A percentile compares a stretch with the other conserved stretches of the same genome.
Evolutionary conservation across 2,329 filamentous ascomycete species (phyloP).

Genomic region (Herpotrichia juniperi): DNA sequence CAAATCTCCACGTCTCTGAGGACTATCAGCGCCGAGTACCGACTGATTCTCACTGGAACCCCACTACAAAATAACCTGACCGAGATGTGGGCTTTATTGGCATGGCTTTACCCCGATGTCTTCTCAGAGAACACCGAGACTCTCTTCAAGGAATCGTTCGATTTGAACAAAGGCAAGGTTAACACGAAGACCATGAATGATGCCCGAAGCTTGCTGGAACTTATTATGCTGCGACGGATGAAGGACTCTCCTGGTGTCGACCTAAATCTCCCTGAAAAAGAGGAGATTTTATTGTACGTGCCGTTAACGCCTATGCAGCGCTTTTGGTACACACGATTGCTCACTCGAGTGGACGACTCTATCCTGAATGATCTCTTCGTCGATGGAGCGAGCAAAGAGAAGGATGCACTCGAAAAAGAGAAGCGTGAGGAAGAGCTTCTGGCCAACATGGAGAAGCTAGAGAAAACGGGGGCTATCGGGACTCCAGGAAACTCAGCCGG

Average conservation of each 20-base stretch:
- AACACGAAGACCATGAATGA: constrained; percentile 60
- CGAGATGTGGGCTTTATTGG: constrained; percentile 64
- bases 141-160: constrained; percentile 62
- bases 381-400: constrained; percentile 53
- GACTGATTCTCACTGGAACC: constrained; percentile 60
- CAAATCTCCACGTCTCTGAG: constrained; percentile 52
- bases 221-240: constrained; percentile 65
- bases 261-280: constrained; percentile 62
- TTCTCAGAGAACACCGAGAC: constrained; percentile 58
- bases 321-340: constrained; percentile 63
- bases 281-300: constrained; percentile 62
- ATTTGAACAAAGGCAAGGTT: constrained; percentile 60
- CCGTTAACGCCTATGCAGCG: constrained; percentile 64
- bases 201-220: constrained; percentile 58
- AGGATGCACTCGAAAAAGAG: constrained; percentile 45
- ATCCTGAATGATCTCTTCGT: constrained; percentile 61
- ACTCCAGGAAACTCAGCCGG: constrained; percentile 20
- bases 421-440: constrained; percentile 44
- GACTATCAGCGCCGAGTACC: constrained; percentile 54
- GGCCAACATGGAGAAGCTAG: constrained; percentile 36
- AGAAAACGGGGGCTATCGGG: constrained; percentile 13
- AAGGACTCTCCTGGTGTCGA: constrained; percentile 62
- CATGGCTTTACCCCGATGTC: constrained; percentile 65
- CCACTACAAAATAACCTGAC: constrained; percentile 65
- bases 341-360: constrained; percentile 60